Evolutionary conservation across 2,329 filamentous ascomycete species (phyloP).

Genomic region (Fusarium liriodendri): DNA sequence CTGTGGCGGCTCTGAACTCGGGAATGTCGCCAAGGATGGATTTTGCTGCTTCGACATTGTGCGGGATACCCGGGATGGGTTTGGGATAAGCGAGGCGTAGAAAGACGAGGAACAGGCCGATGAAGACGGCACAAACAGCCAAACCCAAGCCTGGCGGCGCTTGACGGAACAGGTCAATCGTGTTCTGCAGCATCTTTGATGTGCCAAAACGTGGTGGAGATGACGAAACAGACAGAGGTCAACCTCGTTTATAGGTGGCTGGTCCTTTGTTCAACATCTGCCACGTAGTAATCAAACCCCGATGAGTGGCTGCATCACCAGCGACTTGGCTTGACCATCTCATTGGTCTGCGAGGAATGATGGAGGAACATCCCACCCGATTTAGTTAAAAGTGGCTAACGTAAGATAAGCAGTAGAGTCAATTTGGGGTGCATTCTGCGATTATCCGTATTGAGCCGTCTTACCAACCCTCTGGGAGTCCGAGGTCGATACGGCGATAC

Average conservation of each 20-base stretch:
- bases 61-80: conserved; percentile 27
- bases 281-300: neutral
- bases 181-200: conserved; percentile 1
- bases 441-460: neutral
- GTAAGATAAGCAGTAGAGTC: neutral
- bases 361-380: neutral
- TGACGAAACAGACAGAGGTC: neutral
- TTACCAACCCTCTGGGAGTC: neutral
- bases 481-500: neutral
- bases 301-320: neutral
- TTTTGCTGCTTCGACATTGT: conserved; percentile 23
- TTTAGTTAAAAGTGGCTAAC: neutral
- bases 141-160: neutral
- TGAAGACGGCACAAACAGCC: neutral
- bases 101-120: neutral
- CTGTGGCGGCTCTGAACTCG: conserved; percentile 8
- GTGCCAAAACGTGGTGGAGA: neutral
- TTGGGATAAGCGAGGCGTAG: conserved; percentile 15
- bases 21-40: conserved; percentile 27
- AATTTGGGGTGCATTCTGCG: neutral
- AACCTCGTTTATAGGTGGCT: neutral
- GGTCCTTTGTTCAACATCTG: neutral
- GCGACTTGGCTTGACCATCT: neutral
- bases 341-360: neutral
- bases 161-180: neutral